Percentiles rank a stretch among this genome's conserved stretches.
phyloP scores from a whole-genome alignment of 306 rosid species.

The Prinsepia uniflora region DNA sequence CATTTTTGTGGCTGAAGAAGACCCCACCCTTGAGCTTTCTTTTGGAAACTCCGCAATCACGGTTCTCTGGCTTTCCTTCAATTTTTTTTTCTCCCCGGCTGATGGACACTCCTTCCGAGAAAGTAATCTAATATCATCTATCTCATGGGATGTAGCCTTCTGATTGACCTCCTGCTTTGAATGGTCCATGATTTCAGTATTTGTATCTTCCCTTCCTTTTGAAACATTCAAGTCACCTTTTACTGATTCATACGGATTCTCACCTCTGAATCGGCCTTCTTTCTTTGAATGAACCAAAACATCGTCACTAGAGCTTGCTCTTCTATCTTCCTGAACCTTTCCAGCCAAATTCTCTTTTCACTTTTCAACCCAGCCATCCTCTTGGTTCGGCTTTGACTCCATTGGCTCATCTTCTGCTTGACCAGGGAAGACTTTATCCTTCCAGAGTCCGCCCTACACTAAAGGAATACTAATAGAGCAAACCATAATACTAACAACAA shows the following conservation, averaged over 20 bases:
- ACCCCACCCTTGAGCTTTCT: conserved; percentile 44
- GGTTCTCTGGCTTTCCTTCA: conserved; percentile 51
- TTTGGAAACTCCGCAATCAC: conserved; percentile 39
- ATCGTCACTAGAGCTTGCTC: conserved; percentile 33
- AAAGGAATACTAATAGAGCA: no score
- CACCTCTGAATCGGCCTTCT: conserved; percentile 42
- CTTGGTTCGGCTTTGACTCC: conserved; percentile 34
- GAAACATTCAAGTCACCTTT: conserved; percentile 42
- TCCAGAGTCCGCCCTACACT: conserved; percentile 2
- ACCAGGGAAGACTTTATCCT: conserved; percentile 41
- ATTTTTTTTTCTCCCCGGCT: conserved; percentile 55
- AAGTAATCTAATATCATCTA: conserved; percentile 39
- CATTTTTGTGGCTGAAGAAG: conserved; percentile 42
- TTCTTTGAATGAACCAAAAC: conserved; percentile 31
- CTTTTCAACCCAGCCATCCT: conserved; percentile 36
- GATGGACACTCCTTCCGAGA: conserved; percentile 43
- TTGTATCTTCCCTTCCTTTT: conserved; percentile 41
- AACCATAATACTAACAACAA: no score
- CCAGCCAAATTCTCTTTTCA: conserved; percentile 33
- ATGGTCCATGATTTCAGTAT: conserved; percentile 48
- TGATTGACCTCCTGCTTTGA: conserved; percentile 44
- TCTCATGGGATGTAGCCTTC: conserved; percentile 41
- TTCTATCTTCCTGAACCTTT: conserved; percentile 52
- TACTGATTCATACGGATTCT: conserved; percentile 37
- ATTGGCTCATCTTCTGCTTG: conserved; percentile 28